Conservation (phyloP, 2,329 filamentous ascomycete species). For the Talaromyces verruculosus region DNA sequence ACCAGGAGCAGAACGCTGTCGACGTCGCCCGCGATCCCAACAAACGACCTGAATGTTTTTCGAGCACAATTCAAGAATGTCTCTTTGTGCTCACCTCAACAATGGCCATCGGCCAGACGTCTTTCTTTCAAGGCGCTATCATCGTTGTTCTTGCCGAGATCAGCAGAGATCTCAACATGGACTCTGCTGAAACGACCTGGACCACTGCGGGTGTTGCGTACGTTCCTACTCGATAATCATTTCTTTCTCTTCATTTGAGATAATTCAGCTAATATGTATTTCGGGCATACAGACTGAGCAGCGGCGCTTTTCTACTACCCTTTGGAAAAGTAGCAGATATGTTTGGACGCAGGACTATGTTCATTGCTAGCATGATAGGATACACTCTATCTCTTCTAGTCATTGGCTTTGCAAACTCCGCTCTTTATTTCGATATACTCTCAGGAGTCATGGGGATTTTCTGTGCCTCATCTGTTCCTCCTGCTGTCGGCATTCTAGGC, state of each 20-base stretch:
- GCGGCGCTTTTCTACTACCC: constrained; percentile 64
- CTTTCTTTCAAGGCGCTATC: constrained; percentile 59
- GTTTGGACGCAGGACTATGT: constrained; percentile 63
- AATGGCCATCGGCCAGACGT: constrained; percentile 64
- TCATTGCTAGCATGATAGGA: constrained; percentile 59
- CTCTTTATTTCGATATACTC: constrained; percentile 62
- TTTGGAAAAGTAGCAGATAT: constrained; percentile 67
- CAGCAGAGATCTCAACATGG: constrained; percentile 61
- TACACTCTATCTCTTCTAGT: constrained; percentile 59
- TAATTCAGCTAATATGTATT: not conserved
- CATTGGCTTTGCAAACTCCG: constrained; percentile 60
- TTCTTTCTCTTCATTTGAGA: not conserved
- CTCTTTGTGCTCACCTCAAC: constrained; percentile 67
- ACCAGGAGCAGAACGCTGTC: constrained; percentile 13
- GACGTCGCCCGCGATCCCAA: constrained; percentile 8
- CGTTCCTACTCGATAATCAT: constrained; percentile 24
- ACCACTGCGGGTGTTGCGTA: constrained; percentile 62
- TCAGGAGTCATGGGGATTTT: constrained; percentile 65
- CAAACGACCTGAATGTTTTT: constrained; percentile 52
- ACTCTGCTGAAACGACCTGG: constrained; percentile 66
- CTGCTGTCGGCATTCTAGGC: constrained; percentile 64
- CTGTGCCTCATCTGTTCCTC: constrained; percentile 63
- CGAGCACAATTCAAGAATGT: constrained; percentile 61
- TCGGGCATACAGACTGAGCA: constrained; percentile 52
- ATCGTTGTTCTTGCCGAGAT: constrained; percentile 65